Evolutionary conservation across 176 grass and related monocot species (phyloP), one percentile per base, ranked within the genome.

Genomic region (Guadua angustifolia): DNA sequence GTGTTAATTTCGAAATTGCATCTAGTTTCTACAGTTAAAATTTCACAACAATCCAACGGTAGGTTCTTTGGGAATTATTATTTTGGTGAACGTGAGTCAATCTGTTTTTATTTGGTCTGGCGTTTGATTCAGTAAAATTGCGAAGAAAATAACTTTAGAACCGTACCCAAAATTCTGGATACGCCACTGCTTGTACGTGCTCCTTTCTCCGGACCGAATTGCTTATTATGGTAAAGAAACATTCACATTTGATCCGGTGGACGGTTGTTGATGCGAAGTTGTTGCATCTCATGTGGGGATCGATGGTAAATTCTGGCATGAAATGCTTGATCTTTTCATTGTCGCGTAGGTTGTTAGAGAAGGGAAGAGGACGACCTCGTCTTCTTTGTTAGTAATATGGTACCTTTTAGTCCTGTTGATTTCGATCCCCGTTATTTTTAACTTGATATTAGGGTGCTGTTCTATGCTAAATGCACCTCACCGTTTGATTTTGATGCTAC

Each of bases 241-340:
- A 98, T 65, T 98, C 96, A 0, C 92, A 95, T 74, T 75, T 92
- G 59, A 87, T 98, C 80, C 86, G 91, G 36, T 87, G 89, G 68
- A 90, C 86, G 1, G 68, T 93, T 65, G 72, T 86, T 87, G 86
- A 89, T n/a, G n/a, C n/a, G n/a, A n/a, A n/a, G n/a, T n/a, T n/a
- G n/a, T n/a, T n/a, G n/a, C n/a, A n/a, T 80, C 89, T 9, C 81
- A 88, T 70, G 81, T 59, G 0, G 80, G 52, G 65, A 90, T 94
- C 91, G 93, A 95, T 79, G 81, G 85, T 49, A 79, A 77, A 5
- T 99, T 99, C 74, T 99, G 96, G 96, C 88, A 81, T 90, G 89
- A 99, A 84, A 88, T 94, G 87, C 83, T 99, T 58, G 91, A 99
- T 86, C 89, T 99, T 19, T 99, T 95, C 83, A 95, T 99, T 69